Conservation (phyloP, 108 stramenopile genomes). For the Fragilaria radians region DNA sequence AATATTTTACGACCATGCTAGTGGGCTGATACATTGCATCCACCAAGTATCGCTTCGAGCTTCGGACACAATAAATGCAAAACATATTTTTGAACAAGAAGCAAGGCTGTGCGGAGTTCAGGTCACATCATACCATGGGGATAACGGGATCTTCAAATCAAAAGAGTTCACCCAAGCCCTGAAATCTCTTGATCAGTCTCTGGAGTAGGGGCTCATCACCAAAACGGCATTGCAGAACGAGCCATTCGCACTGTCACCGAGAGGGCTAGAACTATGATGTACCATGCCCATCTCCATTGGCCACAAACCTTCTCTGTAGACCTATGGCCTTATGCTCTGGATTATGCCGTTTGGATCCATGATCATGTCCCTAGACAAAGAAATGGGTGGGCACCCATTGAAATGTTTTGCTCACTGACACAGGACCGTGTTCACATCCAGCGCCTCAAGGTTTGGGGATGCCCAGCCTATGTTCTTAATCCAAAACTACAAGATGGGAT, state of each 20-base stretch:
- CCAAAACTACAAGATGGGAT: conserved; percentile 21
- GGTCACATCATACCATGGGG: not conserved
- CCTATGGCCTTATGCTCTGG: conserved; percentile 13
- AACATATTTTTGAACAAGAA: not conserved
- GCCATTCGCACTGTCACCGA: conserved; percentile 9
- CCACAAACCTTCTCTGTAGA: not conserved
- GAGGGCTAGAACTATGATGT: conserved; percentile 16
- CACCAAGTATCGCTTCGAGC: conserved; percentile 2
- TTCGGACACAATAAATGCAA: conserved; percentile 1
- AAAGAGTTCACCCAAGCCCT: conserved; percentile 2
- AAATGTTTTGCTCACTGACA: not conserved
- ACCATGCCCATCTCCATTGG: conserved; percentile 9
- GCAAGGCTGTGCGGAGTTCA: not conserved
- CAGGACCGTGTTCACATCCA: not conserved
- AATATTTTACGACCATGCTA: conserved; percentile 37
- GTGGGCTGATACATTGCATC: not conserved
- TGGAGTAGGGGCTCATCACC: conserved; percentile 18
- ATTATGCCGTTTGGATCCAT: conserved; percentile 18
- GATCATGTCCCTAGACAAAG: conserved; percentile 7
- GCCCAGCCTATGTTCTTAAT: conserved; percentile 21
- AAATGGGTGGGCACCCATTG: conserved; percentile 6
- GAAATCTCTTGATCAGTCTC: conserved; percentile 6
- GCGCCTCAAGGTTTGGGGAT: conserved; percentile 9
- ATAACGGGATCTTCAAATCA: conserved; percentile 3
- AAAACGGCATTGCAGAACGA: conserved; percentile 26